phyloP scores from a whole-genome alignment of 179 eudicot species.

The Sideroxylon spinosum region DNA sequence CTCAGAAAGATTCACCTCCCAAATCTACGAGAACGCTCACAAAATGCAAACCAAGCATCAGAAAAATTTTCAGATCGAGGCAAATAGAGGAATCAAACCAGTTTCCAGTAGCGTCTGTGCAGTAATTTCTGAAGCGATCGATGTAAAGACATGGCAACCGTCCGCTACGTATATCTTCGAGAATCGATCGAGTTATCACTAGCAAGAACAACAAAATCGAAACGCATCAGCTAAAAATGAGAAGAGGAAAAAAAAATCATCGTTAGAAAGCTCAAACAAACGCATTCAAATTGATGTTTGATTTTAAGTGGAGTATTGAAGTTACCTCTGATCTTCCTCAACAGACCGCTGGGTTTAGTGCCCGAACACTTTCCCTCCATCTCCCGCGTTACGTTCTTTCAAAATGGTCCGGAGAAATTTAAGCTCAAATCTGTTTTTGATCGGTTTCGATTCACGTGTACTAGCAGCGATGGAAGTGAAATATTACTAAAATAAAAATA shows the following conservation, averaged over 20 bases:
- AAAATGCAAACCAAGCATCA: background rate
- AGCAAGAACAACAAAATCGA: constrained; percentile 4
- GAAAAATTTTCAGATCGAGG: background rate
- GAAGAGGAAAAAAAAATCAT: background rate
- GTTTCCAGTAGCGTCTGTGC: constrained; percentile 51
- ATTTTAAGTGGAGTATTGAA: background rate
- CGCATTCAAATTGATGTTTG: background rate
- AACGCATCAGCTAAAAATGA: background rate
- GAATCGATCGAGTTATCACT: constrained; percentile 49
- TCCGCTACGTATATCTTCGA: constrained; percentile 50
- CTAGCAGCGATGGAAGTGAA: too few relatives aligned
- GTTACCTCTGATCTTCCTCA: constrained; percentile 57
- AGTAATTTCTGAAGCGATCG: constrained; percentile 70
- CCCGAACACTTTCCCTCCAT: constrained; percentile 58
- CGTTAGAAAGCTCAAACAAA: background rate
- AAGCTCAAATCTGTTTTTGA: too few relatives aligned
- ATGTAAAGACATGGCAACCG: constrained; percentile 51
- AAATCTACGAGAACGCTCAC: background rate
- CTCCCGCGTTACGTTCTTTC: constrained; percentile 1
- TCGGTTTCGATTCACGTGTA: too few relatives aligned
- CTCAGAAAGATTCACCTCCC: background rate
- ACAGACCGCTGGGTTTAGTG: constrained; percentile 31
- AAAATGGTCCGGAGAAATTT: background rate
- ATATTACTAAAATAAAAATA: too few relatives aligned
- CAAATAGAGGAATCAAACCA: constrained; percentile 38